Percentiles rank a stretch among this genome's conserved stretches.
Evolutionary conservation across 441 rosid genomes (phyloP).

Genomic region (Francoa sonchifolia): DNA sequence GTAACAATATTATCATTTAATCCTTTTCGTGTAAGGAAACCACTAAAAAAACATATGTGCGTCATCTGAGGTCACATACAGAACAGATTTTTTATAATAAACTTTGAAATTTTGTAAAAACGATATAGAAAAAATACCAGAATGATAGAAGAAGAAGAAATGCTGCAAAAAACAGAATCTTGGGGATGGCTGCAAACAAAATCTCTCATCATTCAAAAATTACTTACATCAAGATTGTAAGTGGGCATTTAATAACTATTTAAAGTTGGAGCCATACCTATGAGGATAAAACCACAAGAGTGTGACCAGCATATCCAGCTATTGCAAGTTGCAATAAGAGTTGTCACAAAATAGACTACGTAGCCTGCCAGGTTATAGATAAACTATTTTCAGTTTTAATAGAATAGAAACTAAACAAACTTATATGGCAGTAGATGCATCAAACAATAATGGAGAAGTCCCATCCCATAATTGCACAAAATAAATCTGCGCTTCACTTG

Average conservation of each 20-base stretch:
- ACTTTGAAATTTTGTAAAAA: neutral
- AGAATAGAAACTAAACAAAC: too few species aligned
- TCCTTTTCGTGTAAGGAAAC: too few species aligned
- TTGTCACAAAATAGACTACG: slow-evolving; percentile 8
- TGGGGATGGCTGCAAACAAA: slow-evolving; percentile 29
- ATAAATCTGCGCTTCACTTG: too few species aligned
- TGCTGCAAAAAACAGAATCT: slow-evolving; percentile 34
- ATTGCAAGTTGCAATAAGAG: slow-evolving; percentile 12
- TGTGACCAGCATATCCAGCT: slow-evolving; percentile 13
- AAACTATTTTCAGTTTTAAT: neutral
- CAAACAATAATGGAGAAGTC: too few species aligned
- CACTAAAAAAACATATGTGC: too few species aligned
- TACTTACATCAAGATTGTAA: neutral
- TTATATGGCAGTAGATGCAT: too few species aligned
- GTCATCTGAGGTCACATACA: too few species aligned
- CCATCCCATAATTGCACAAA: too few species aligned
- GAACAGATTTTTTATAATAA: too few species aligned
- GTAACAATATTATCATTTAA: too few species aligned
- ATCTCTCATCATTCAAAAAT: slow-evolving; percentile 8
- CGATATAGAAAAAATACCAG: slow-evolving; percentile 32
- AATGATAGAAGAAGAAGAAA: slow-evolving; percentile 64
- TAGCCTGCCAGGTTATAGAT: slow-evolving; percentile 7
- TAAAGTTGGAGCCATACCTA: slow-evolving; percentile 33
- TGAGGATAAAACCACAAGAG: slow-evolving; percentile 12
- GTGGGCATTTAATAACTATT: neutral